Percentiles rank a stretch among this genome's conserved stretches.
Evolutionary conservation across 768 basidiomycete species (phyloP).

Genomic region (Termitomyces heimii): DNA sequence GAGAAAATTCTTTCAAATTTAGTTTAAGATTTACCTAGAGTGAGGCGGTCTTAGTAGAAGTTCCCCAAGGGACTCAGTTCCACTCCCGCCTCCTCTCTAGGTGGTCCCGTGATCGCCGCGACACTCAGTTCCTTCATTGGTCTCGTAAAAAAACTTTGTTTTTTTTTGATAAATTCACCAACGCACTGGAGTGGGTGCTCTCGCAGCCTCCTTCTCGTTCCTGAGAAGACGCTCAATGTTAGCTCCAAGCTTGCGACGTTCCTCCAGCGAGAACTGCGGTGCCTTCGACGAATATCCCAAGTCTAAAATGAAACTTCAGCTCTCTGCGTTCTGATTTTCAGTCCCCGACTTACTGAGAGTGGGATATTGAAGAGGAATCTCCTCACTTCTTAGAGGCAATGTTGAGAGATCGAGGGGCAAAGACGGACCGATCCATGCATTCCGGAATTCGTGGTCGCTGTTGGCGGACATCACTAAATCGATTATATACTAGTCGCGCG

Average conservation of each 20-base stretch:
- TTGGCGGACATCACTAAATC: background rate
- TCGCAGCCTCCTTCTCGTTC: constrained; percentile 63
- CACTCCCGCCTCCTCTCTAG: too few relatives aligned
- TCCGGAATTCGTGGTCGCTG: constrained; percentile 68
- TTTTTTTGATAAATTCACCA: too few relatives aligned
- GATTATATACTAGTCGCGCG: background rate
- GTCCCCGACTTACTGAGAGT: constrained; percentile 47
- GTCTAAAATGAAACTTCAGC: constrained; percentile 28
- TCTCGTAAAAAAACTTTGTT: too few relatives aligned
- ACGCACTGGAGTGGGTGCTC: constrained; percentile 43
- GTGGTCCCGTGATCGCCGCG: too few relatives aligned
- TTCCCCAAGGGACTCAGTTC: too few relatives aligned
- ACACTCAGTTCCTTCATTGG: too few relatives aligned
- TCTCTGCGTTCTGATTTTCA: background rate
- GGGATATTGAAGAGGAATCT: constrained; percentile 64
- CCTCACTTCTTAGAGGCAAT: constrained; percentile 44
- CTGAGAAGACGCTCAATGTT: constrained; percentile 54
- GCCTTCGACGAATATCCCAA: constrained; percentile 61
- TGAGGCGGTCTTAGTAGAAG: too few relatives aligned
- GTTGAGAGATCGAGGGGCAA: constrained; percentile 58
- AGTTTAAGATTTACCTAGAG: too few relatives aligned
- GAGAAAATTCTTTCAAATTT: too few relatives aligned
- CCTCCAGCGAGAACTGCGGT: constrained; percentile 48
- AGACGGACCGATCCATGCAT: constrained; percentile 69
- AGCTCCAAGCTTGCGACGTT: constrained; percentile 53